Evolutionary conservation across 192 early-diverging fungal species (phyloP), one percentile per base, ranked within the genome.

Genomic region (Entomortierella beljakovae): DNA sequence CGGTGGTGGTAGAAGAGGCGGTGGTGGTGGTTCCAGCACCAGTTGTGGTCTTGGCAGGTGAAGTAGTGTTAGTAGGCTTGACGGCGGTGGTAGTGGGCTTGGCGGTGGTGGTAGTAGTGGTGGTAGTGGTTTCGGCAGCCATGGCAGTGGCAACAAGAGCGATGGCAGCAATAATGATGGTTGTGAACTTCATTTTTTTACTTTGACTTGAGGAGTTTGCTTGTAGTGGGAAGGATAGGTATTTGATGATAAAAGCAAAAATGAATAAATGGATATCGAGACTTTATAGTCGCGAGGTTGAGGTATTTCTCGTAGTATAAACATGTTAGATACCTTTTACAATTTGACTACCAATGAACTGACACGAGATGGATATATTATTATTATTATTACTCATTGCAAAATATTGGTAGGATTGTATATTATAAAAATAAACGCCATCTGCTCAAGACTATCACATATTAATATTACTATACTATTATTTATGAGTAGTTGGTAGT

Each of bases 81-180:
- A 8, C 26, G 3, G 40, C 42, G 26, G 35, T 35, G 26, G 35
- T 23, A 1, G 57, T 28, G 55, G 64, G 32, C 25, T 29, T 31
- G 29, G 11, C 6, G 26, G 37, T 29, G 34, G 38, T 29, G 25
- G 67, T 22, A 53, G 54, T 22, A 40, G 28, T 32, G 64, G 53
- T 4, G n/a, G 20, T n/a, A 35, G 63, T 6, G 6, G 63, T 20
- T 13, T 6, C 0, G 35, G 67, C 35, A 20, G 67, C 68, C 20
- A 33, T 32, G 59, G 60, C 61, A 38, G 43, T 38, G 61, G 54
- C 31, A 20, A 46, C 61, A 10, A 63, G 9, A 6, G 61, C 70
- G 25, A 63, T 25, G 43, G 52, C 40, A 20, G 60, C 66, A 35
- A 68, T 28, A 15, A 70, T 26, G 38, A 70, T 56, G 40, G 68